A percentile compares a stretch with the other conserved stretches of the same genome.
These are phyloP conservation scores for Halophytophthora polymorphica DNA, from an alignment of 352 stramenopile genomes.

Conservation along the genomic window DNA sequence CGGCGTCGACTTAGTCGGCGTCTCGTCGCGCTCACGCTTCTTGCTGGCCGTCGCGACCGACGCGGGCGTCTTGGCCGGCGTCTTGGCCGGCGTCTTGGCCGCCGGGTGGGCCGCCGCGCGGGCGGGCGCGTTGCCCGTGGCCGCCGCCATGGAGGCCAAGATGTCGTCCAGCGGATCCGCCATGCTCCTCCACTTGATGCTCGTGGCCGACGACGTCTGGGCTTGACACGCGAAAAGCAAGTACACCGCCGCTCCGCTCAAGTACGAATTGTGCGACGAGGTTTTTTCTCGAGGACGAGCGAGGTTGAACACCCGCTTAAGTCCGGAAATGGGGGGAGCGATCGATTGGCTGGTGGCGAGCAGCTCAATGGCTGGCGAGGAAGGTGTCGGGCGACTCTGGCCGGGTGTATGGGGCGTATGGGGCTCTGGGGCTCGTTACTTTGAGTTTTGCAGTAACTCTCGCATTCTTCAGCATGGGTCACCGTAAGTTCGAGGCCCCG, in stretches of 20 bases:
- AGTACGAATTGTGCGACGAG: too few species aligned
- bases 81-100: too few species aligned
- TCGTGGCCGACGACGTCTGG: too few species aligned
- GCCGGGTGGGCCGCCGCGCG: conserved; percentile 1
- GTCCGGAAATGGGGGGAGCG: too few species aligned
- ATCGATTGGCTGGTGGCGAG: too few species aligned
- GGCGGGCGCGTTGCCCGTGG: conserved; percentile 59
- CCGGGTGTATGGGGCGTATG: too few species aligned
- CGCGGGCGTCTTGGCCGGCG: background rate
- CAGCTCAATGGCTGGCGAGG: background rate
- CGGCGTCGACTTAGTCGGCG: conserved; percentile 8
- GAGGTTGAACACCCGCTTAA: too few species aligned
- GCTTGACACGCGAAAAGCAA: background rate
- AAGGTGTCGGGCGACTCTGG: too few species aligned
- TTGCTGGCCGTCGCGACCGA: conserved; percentile 5
- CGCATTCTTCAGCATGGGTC: conserved; percentile 89
- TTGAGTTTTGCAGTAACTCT: conserved; percentile 87
- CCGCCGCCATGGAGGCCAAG: conserved; percentile 73
- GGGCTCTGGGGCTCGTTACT: conserved; percentile 22
- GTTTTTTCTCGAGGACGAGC: too few species aligned
- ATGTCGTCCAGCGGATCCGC: conserved; percentile 68
- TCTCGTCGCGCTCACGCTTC: conserved; percentile 29
- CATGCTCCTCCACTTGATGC: conserved; percentile 5
- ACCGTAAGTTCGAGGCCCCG: conserved; percentile 98
- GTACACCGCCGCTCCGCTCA: too few species aligned